These are phyloP conservation scores for Xylaria cubensis DNA, from an alignment of 495 filamentous ascomycete species.

Conservation along the genomic window DNA sequence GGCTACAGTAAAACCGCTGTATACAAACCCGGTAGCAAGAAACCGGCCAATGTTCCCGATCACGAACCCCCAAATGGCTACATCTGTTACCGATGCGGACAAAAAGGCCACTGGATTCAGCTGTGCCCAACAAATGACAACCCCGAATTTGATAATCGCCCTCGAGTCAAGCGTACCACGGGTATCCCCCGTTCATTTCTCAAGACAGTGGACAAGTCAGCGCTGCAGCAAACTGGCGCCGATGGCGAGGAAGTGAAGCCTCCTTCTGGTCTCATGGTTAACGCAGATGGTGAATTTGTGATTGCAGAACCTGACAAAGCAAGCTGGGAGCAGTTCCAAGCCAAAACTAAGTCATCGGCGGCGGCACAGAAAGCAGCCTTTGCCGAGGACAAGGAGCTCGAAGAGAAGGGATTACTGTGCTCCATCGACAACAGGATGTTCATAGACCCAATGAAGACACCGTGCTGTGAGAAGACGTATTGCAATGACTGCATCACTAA, in stretches of 20 bases:
- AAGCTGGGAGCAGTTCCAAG: conserved; percentile 95
- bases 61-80: conserved; percentile 92
- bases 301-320: conserved; percentile 92
- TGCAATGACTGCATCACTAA: conserved; percentile 99
- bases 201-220: conserved; percentile 89
- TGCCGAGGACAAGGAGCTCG: conserved; percentile 75
- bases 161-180: conserved; percentile 91
- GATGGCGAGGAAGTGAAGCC: conserved; percentile 77
- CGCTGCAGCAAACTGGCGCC: conserved; percentile 72
- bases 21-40: conserved; percentile 60
- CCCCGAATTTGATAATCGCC: conserved; percentile 88
- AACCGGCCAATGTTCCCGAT: conserved; percentile 79
- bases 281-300: conserved; percentile 96
- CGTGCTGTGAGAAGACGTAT: conserved; percentile 96
- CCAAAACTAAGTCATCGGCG: conserved; percentile 83
- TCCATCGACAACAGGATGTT: conserved; percentile 96
- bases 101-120: conserved; percentile 99
- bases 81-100: conserved; percentile 95
- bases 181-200: conserved; percentile 94
- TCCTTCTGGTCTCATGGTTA: conserved; percentile 90
- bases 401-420: conserved; percentile 88
- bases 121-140: conserved; percentile 97
- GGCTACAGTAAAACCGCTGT: conserved; percentile 57
- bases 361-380: conserved; percentile 75
- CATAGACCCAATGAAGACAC: conserved; percentile 96